Evolutionary conservation across 306 rosid genomes (phyloP), one percentile per base, ranked within the genome.

Genomic region (Vicia villosa): DNA sequence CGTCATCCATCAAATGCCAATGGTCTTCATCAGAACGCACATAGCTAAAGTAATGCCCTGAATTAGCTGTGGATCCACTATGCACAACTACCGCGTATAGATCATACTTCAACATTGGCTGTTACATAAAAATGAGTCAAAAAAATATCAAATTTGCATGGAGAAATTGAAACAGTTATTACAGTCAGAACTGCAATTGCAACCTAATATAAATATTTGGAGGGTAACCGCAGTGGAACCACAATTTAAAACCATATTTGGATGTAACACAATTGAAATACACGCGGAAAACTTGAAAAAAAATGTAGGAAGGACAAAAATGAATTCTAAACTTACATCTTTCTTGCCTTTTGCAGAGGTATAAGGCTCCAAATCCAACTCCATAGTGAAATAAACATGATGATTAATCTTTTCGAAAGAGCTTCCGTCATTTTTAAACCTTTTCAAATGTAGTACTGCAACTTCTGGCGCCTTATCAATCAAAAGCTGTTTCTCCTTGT

Each of bases 71-170:
- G 60, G 22, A 49, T 32, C 96, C 92, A 42, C 28, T 22, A 59
- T 89, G 96, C 26, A 70, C 90, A 54, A 89, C 83, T 63, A 85
- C 72, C 22, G 86, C 92, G 75, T 85, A 85, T n/a, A 89, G 84
- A 51, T 89, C 84, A 70, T 89, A 89, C 49, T 70, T 77, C 81
- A 81, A 46, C 20, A 19, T 79, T 51, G 37, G 83, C 96, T 89
- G 47, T 68, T 12, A 56, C 54, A 51, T 22, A 7, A 58, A 58
- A 71, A 74, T 32, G 40, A 19, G 41, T 13, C 22, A 65, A 43
- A 46, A 28, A 24, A 34, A 36, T 50, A 42, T 28, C 15, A 13
- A 60, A 16, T 8, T 30, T 13, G 24, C 10, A 34, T 4, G n/a
- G 12, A 61, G 5, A 17, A 46, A 46, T 11, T 15, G 13, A 3